Base-by-base conservation (phyloP, 2,329 filamentous ascomycete species). In the Ophiostoma populinum region DNA sequence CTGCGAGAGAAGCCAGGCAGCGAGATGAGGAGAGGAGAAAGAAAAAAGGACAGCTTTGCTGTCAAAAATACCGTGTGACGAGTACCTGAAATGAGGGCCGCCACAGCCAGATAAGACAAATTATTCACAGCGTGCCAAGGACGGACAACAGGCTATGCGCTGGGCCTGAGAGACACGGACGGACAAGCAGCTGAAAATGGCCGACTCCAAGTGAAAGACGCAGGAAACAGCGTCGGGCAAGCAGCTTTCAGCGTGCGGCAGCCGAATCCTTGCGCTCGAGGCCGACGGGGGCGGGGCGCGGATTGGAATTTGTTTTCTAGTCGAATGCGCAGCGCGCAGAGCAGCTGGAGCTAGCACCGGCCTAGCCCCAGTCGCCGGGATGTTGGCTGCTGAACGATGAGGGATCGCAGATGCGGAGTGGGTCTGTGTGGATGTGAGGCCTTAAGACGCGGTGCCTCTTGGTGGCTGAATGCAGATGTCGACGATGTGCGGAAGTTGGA, bases 391-490 rank as follows among this genome's bases (percentile, higher is more conserved):
- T n/a, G n/a, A 37, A 31, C 18, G 38, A 40, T 24, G 35, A 31
- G 31, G 30, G 35, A 41, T 37, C 29, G 34, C 20, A 41, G 40
- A 37, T 32, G 40, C 24, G 19, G 34, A 20, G 40, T 41, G 36
- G 36, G 37, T 39, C 36, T n/a, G 25, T 18, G 32, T 26, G 16
- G 31, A 18, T 33, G 21, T 33, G 28, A 18, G 9, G 28, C 11
- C 11, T 9, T 12, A 12, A 30, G 17, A 18, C 6, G 5, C 6
- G 4, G n/a, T 10, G 28, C 15, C 13, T 7, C 6, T 3, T 20
- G 8, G 20, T 16, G 6, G 25, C n/a, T 6, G 22, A 34, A n/a
- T 17, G 17, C 17, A 18, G 26, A 28, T 28, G 26, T 28, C 15
- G 26, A 13, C 27, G 15, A 29, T 16, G 19, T 29, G 27, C 12